Base-by-base conservation (phyloP, 805 yeast genomes). In the Ogataea trehalophila region DNA sequence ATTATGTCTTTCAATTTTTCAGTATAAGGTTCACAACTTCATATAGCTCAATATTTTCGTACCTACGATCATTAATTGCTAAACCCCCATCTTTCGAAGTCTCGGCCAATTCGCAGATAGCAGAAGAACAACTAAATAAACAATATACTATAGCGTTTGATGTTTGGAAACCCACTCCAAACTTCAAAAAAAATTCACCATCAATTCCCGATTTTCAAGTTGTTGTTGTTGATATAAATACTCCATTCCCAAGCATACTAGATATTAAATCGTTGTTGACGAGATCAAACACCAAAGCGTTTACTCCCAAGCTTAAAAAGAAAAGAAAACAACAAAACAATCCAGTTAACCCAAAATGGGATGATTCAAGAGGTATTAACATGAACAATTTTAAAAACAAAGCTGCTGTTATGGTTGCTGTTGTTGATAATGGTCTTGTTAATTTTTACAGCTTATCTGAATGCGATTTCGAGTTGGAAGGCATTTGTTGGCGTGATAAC, bases 151-250 rank as follows among this genome's bases (percentile, higher is more conserved):
- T 85, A 3, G 69, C 77, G 0, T 90, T 72, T 56, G 74, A 85
- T 57, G 86, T 87, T 3, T 91, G 97, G 96, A 89, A 87, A 61
- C 97, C 98, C 2, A 70, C 74, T 2, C 74, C 86, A 0, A 66
- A 70, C 3, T 91, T 86, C 68, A 82, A 81, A 49, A 89, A 89
- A 56, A 81, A 79, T 33, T 57, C 60, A 20, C 95, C 95, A 0
- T 81, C 84, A 0, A 41, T 59, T 2, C 95, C 97, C 1, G 91
- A 91, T 62, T 91, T 78, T 61, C 88, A 83, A 55, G 66, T 92
- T 1, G 72, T 78, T 2, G 79, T 88, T 0, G 72, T 80, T 15
- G 76, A 80, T 48, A 72, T 77, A 4, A 69, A 68, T 11, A 61
- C 64, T 2, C 61, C 62, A 16, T 74, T 84, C 42, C 87, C 89